Percentiles rank a stretch among this genome's conserved stretches.
Evolutionary conservation across 441 rosid species (phyloP).

Genomic region (Cnidoscolus chayamansa): DNA sequence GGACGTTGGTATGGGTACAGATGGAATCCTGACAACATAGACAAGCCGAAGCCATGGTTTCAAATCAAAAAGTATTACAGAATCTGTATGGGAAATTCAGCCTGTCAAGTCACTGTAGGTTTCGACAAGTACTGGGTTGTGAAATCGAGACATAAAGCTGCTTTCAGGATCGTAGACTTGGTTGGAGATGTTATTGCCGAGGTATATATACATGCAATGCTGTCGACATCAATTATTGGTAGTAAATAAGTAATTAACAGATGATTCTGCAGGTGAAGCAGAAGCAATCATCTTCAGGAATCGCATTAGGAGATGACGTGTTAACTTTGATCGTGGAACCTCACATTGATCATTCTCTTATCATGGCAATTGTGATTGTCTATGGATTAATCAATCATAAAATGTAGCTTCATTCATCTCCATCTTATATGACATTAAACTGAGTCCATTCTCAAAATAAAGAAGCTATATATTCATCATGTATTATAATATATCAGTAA

Average conservation of each 20-base stretch:
- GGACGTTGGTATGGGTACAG: constrained; percentile 39
- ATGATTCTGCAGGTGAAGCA: constrained; percentile 33
- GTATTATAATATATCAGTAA: too few relatives aligned
- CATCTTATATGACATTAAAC: too few relatives aligned
- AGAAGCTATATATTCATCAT: too few relatives aligned
- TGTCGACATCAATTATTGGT: too few relatives aligned
- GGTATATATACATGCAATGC: constrained; percentile 17
- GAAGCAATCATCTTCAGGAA: constrained; percentile 37
- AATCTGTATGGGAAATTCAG: constrained; percentile 19
- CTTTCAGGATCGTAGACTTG: constrained; percentile 30
- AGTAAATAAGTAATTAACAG: background rate
- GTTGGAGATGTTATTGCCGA: constrained; percentile 39
- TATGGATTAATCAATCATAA: constrained; percentile 36
- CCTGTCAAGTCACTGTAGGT: constrained; percentile 31
- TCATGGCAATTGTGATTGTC: constrained; percentile 34
- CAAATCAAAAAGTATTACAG: constrained; percentile 22
- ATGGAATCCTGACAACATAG: constrained; percentile 12
- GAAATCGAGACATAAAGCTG: constrained; percentile 23
- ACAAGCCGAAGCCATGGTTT: constrained; percentile 37
- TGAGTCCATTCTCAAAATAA: too few relatives aligned
- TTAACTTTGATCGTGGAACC: constrained; percentile 40
- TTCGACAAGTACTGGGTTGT: constrained; percentile 27
- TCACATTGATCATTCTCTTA: constrained; percentile 33
- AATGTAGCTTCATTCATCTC: constrained; percentile 20
- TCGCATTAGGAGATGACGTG: constrained; percentile 40